Base-by-base conservation (phyloP, 139 green algal genomes). In the Bryopsis sp. region DNA sequence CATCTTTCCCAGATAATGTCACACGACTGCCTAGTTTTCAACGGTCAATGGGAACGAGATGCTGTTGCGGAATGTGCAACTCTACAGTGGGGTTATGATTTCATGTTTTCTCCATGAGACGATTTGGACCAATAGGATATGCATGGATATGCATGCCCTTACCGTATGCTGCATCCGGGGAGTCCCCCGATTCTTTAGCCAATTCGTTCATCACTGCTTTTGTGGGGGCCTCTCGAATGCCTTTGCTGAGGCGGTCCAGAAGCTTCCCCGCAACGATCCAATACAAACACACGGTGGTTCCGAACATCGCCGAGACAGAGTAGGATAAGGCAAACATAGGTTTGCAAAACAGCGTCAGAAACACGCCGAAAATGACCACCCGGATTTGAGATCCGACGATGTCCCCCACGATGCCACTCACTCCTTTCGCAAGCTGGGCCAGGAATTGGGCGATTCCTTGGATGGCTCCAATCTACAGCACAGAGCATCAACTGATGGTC, bases 121-220 rank as follows among this genome's bases (percentile, higher is more conserved):
- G n/a, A n/a, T n/a, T n/a, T n/a, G n/a, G n/a, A n/a, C n/a, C n/a
- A n/a, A n/a, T n/a, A n/a, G n/a, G n/a, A n/a, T n/a, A n/a, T n/a
- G 24, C n/a, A n/a, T n/a, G n/a, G n/a, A n/a, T n/a, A n/a, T n/a
- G n/a, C n/a, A n/a, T n/a, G n/a, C n/a, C 62, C 80, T n/a, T 48
- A 86, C 82, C 79, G 64, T 93, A 95, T 32, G 87, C 87, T 1
- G 78, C 82, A 50, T 88, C 82, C 1, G 87, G 68, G 3, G 74
- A 69, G 72, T 95, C 86, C 8, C 88, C 88, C 24, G 77, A 83
- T 43, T 83, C 72, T 0, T 70, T 60, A 0, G 86, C 82, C 54
- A 92, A 79, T 47, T 93, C 81, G 31, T 87, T 88, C 72, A 95
- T 90, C 4, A 93, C 70, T 1, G 88, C 88, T 68, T 95, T 92